Evolutionary conservation across 495 filamentous ascomycete species (phyloP).

Genomic region (Astrothelium subdiscretum): DNA sequence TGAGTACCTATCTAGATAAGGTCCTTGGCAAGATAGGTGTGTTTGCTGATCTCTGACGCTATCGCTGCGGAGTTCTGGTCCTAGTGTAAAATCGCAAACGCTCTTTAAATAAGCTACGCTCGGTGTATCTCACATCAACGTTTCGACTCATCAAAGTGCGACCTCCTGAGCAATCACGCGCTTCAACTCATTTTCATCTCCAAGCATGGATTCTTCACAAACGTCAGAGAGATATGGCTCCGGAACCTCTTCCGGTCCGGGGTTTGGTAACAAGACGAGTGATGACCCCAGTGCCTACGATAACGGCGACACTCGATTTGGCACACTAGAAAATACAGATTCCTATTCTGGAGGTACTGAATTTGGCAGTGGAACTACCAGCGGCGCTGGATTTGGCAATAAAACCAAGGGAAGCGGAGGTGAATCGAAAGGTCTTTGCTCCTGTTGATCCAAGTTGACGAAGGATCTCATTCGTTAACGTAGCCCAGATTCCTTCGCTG

Average conservation of each 20-base stretch:
- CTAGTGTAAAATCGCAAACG: no score
- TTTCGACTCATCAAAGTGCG: background rate
- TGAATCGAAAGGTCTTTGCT: background rate
- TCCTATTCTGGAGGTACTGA: background rate
- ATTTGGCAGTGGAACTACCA: background rate
- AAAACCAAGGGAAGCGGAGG: background rate
- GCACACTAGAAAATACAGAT: background rate
- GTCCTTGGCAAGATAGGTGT: background rate
- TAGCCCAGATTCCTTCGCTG: conserved; percentile 10
- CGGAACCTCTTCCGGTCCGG: background rate
- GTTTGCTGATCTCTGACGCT: background rate
- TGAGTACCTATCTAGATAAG: no score
- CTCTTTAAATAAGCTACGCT: no score
- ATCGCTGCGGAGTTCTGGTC: background rate
- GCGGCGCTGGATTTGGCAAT: conserved; percentile 8
- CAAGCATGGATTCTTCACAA: background rate
- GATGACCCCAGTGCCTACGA: background rate
- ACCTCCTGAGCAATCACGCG: background rate
- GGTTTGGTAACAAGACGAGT: background rate
- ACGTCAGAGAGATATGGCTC: background rate
- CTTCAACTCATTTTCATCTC: background rate
- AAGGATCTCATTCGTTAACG: background rate
- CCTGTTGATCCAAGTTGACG: background rate
- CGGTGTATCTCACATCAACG: no score
- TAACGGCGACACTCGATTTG: background rate